Base-by-base conservation (phyloP, 495 filamentous ascomycete genomes). In the Neurospora sp. region DNA sequence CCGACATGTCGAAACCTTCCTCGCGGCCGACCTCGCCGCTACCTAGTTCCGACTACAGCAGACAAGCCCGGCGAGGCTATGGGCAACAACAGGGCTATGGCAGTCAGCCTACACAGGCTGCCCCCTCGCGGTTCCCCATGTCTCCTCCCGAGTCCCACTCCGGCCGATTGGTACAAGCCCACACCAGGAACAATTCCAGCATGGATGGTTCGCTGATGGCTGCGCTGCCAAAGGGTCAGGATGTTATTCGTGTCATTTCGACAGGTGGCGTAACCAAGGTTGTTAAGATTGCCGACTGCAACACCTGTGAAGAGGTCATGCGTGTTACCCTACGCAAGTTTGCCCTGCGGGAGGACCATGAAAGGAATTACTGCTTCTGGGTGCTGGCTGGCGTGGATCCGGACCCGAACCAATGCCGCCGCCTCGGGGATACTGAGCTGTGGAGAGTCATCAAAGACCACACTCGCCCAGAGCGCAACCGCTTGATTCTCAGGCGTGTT, bases 221-320 rank as follows among this genome's bases (percentile, higher is more conserved):
- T 40, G 87, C 90, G 71, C 85, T 97, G 70, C 94, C 93, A 35
- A 84, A 87, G 45, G 91, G 93, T 77, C 90, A 93, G 77, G 90
- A 92, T 48, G 88, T 96, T 69, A 96, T 98, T 73, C 88, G 93
- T 48, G 92, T 98, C 44, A 97, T 98, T 76, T 97, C 94, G 73
- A 92, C 90, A 38, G 93, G 91, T 59, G 92, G 93, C n/a, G 90
- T 92, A 72, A 97, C 94, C 40, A 94, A 94, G 80, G 94, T 97
- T 8, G 88, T 98, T 71, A 92, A 94, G 78, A 91, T 98, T 69
- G 91, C 92, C 71, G 92, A 91, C 74, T 97, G 93, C 86, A 93
- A 90, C 77, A 96, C 91, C 2, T 89, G 92, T 40, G 96, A 98
- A 74, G 93, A 97, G 72, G 91, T 99, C 70, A 92, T 97, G 81